Percentiles rank a stretch among this genome's conserved stretches.
Conservation (phyloP, 148 eudicot species). For the Amaranthus palmeri region DNA sequence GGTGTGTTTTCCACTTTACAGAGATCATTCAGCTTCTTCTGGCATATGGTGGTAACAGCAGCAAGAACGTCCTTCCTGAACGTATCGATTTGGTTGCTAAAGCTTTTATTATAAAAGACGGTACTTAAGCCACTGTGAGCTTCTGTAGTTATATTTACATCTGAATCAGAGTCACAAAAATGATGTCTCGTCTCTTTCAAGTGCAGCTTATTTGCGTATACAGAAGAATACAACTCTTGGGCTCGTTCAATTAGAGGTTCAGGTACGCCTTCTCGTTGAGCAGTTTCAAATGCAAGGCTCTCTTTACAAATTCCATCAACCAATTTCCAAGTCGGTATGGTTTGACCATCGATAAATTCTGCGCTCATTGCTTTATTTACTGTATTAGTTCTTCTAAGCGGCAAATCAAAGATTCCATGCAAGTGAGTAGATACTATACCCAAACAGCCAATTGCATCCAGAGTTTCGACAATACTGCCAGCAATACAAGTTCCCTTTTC, state of each 20-base stretch:
- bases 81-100: constrained; percentile 22
- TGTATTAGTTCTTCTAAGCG: constrained; percentile 46
- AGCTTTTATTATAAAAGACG: constrained; percentile 7
- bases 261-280: constrained; percentile 82
- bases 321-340: constrained; percentile 87
- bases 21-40: constrained; percentile 47
- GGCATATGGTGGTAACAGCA: constrained; percentile 52
- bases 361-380: constrained; percentile 79
- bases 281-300: constrained; percentile 98
- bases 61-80: constrained; percentile 41
- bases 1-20: constrained; percentile 28
- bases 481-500: constrained; percentile 96
- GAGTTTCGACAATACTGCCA: constrained; percentile 81
- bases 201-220: constrained; percentile 35
- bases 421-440: constrained; percentile 91
- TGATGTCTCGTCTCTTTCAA: constrained; percentile 16
- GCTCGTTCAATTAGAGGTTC: constrained; percentile 67
- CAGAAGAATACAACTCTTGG: constrained; percentile 59
- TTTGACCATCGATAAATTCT: constrained; percentile 53
- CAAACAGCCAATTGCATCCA: constrained; percentile 69
- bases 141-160: constrained; percentile 14
- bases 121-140: constrained; percentile 15
- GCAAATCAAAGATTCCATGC: constrained; percentile 87
- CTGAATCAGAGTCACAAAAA: constrained; percentile 8
- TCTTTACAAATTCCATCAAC: constrained; percentile 90